Base-by-base conservation (phyloP, 768 basidiomycete genomes). In the Basidioascus undulatus region DNA sequence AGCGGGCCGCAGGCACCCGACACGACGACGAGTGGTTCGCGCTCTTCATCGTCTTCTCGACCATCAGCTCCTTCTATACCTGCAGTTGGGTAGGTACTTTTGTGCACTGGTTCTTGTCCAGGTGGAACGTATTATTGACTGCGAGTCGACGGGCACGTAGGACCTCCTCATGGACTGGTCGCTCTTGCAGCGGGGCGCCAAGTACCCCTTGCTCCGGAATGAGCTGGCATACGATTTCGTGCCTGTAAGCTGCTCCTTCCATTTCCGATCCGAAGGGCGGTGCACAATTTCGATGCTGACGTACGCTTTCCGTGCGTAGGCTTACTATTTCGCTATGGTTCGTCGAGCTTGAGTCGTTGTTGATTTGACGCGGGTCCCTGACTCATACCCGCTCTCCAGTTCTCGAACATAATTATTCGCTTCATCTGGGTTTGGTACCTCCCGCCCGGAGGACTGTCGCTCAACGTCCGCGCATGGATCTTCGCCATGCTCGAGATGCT, bases 81-180 rank as follows among this genome's bases (percentile, higher is more conserved):
- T 65, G 65, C 32, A 55, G 69, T 28, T 94, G 92, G 87, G 84
- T 80, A 51, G 39, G 71, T 52, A 18, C 12, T 6, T 9, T 20
- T 40, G 18, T 21, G 28, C 15, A 21, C 32, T 11, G 15, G n/a
- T 15, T 12, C 4, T 39, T 9, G 40, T 8, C n/a, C 35, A 25
- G 8, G 15, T 13, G 16, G 10, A 21, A 4, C 27, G 26, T 19
- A 21, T 12, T 15, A 27, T 31, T 26, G 34, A 42, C 25, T n/a
- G 30, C 31, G 41, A 23, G 41, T 20, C 25, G 16, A 6, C 25
- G n/a, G 15, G 13, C 23, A 34, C 30, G 38, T 47, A 81, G 83
- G 84, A 92, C 50, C 56, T 83, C 25, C 53, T 76, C 9, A 78
- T 87, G 71, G 89, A 96, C 56, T 94, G 89, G 89, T 81, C 78